These are phyloP conservation scores for Hericium erinaceus DNA, from an alignment of 768 basidiomycete genomes.

Conservation along the genomic window DNA sequence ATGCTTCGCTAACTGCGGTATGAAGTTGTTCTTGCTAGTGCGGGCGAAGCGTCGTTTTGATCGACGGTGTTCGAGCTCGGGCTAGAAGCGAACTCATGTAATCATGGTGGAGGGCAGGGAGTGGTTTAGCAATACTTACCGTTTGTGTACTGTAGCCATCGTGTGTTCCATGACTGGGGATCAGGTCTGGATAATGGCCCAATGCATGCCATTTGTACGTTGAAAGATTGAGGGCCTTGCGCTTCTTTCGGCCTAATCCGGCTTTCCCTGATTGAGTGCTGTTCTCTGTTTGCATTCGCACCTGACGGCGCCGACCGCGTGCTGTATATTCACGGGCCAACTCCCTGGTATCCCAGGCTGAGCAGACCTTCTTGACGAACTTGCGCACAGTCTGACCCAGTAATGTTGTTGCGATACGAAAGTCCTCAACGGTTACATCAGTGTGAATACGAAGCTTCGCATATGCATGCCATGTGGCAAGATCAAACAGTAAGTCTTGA, in stretches of 20 bases:
- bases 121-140: slow-evolving; percentile 11
- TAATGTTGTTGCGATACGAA: no score
- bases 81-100: no score
- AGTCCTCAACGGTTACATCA: no score
- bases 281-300: background rate
- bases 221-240: background rate
- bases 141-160: slow-evolving; percentile 21
- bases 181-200: slow-evolving; percentile 9
- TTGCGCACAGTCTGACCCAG: background rate
- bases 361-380: background rate
- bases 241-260: background rate
- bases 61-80: no score
- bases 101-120: no score
- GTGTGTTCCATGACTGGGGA: slow-evolving; percentile 13
- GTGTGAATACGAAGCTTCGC: no score
- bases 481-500: no score
- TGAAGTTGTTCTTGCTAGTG: no score
- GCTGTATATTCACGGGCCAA: background rate
- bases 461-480: no score
- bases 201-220: slow-evolving; percentile 22
- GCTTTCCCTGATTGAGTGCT: background rate
- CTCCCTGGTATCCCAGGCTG: background rate
- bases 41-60: no score
- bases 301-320: background rate
- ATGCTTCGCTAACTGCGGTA: no score